A percentile compares a stretch with the other conserved stretches of the same genome.
These are phyloP conservation scores for Fusarium nematophilum DNA, from an alignment of 2,329 filamentous ascomycete species.

Conservation along the genomic window DNA sequence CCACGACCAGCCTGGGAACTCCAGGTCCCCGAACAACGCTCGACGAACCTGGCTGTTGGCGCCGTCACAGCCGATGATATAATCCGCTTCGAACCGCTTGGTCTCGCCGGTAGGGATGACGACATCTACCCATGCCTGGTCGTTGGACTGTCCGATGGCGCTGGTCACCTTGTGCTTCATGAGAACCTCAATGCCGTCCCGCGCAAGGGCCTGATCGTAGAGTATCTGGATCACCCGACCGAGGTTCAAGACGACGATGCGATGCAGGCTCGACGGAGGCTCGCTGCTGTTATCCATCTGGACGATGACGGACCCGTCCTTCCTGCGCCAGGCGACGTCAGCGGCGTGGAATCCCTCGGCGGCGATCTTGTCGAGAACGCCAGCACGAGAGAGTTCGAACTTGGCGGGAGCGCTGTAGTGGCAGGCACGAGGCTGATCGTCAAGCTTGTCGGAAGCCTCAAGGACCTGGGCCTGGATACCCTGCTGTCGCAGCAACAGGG, in stretches of 20 bases:
- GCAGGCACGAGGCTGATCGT: background rate
- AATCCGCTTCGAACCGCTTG: background rate
- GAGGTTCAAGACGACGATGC: background rate
- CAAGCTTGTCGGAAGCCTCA: background rate
- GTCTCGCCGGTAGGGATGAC: background rate
- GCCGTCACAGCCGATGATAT: slow-evolving; percentile 3
- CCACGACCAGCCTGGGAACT: slow-evolving; percentile 4
- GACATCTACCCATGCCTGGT: background rate
- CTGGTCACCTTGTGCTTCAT: background rate
- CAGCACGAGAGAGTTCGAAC: background rate
- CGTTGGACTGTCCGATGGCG: background rate
- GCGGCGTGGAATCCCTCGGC: background rate
- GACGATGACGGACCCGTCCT: background rate
- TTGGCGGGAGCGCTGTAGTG: slow-evolving; percentile 1
- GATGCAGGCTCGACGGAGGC: background rate
- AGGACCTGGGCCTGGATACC: background rate
- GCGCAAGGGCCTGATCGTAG: background rate
- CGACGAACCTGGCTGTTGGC: background rate
- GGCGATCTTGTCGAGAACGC: background rate
- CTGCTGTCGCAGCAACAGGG: background rate
- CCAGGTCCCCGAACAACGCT: background rate
- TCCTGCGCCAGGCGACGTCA: background rate
- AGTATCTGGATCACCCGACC: background rate
- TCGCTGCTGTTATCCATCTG: background rate
- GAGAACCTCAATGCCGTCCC: background rate